Base-by-base conservation (phyloP, 1,139 yeast genomes). In the Groenewaldozyma auringiensis region DNA sequence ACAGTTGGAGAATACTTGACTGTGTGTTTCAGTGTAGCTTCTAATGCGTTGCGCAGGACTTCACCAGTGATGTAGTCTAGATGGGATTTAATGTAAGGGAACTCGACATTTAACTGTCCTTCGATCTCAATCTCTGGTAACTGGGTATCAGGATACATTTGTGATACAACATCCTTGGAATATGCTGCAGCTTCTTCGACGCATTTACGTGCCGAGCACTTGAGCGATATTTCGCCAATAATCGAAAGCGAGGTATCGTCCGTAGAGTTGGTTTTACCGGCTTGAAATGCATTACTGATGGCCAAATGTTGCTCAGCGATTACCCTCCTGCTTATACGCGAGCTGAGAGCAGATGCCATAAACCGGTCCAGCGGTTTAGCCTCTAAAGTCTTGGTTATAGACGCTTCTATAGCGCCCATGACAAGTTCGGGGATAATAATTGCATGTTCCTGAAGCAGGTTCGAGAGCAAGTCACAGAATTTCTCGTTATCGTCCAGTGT, bases 301-400 rank as follows among this genome's bases (percentile, higher is more conserved):
- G 94, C 78, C 43, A 86, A 67, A 64, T 89, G 97, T 61, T 89
- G 95, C 64, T 89, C 95, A 35, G 87, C 88, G 53, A 89, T 83
- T 42, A 89, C 83, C 56, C 97, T 71, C 64, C 98, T 72, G 57
- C 95, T 83, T 41, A 89, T 85, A 58, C 98, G 75, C 3, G 94
- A 85, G 48, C 96, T 71, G 40, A 89, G 67, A 72, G 87, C 75
- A 2, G 83, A 75, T 17, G 88, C 79, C 75, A 88, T 78, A 57
- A 88, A 78, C 22, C 67, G 68, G 60, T 89, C 96, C 53, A 89
- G 66, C 42, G 79, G 70, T 1, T 70, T 65, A 47, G 78, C 80
- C 1, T 87, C 81, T 55, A 83, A 72, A 34, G 78, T 70, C 38
- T 77, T 72, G 40, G 82, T 66, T 55, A 83, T 72, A 34, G 78